A percentile compares a stretch with the other conserved stretches of the same genome.
Conservation (phyloP, 140 eudicot species). For the Senecio squalidus region DNA sequence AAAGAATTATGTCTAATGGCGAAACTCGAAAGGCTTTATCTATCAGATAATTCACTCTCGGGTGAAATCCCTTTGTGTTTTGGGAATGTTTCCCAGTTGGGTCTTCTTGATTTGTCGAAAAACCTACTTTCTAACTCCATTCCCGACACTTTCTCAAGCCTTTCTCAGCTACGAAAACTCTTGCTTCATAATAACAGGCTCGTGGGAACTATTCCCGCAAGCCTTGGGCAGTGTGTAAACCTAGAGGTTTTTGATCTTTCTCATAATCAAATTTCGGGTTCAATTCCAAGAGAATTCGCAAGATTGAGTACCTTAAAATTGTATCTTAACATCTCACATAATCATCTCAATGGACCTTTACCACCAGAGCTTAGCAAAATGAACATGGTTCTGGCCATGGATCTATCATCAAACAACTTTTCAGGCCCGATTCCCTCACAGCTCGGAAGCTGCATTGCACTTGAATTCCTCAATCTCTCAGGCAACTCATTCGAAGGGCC, state of each 20-base stretch:
- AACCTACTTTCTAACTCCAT: slow-evolving; percentile 57
- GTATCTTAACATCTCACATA: slow-evolving; percentile 65
- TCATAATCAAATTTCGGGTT: slow-evolving; percentile 53
- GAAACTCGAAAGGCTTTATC: slow-evolving; percentile 60
- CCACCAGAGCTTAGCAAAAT: slow-evolving; percentile 76
- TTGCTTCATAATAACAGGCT: slow-evolving; percentile 56
- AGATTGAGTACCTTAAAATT: slow-evolving; percentile 69
- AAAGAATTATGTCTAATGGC: slow-evolving; percentile 41
- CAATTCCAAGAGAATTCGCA: slow-evolving; percentile 59
- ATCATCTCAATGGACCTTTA: slow-evolving; percentile 55
- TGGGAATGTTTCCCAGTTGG: slow-evolving; percentile 56
- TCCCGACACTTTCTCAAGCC: slow-evolving; percentile 62
- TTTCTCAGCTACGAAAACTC: slow-evolving; percentile 60
- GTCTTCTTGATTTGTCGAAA: slow-evolving; percentile 71
- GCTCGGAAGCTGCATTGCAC: slow-evolving; percentile 78
- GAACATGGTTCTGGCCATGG: slow-evolving; percentile 88
- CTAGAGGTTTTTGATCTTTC: slow-evolving; percentile 83
- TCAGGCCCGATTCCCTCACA: slow-evolving; percentile 57
- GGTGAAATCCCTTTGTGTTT: slow-evolving; percentile 56
- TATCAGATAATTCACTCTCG: slow-evolving; percentile 57
- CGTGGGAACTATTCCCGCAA: slow-evolving; percentile 55
- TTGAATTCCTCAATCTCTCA: slow-evolving; percentile 61
- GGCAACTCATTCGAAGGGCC: slow-evolving; percentile 41
- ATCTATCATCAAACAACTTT: slow-evolving; percentile 64
- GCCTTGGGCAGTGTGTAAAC: slow-evolving; percentile 63